phyloP scores from a whole-genome alignment of 2,329 filamentous ascomycete species.

The Colletotrichum coccodes region DNA sequence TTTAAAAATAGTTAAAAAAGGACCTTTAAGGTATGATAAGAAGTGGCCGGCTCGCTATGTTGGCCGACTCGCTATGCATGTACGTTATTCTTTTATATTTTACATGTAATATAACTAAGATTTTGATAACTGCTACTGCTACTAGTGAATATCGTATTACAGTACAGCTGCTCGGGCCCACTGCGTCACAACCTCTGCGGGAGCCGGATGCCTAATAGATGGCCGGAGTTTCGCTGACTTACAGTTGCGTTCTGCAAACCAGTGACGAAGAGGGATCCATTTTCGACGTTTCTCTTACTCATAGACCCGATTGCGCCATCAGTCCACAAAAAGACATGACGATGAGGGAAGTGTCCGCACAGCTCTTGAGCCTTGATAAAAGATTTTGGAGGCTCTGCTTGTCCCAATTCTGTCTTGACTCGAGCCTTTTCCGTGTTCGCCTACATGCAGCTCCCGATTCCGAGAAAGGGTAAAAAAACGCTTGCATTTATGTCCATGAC shows the following conservation, averaged over 20 bases:
- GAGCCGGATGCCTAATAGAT: too few species aligned
- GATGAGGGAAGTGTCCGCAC: conserved; percentile 16
- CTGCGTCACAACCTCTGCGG: too few species aligned
- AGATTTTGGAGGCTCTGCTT: background rate
- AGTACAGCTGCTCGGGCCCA: too few species aligned
- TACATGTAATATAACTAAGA: too few species aligned
- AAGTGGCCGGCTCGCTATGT: background rate
- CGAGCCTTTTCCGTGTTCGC: background rate
- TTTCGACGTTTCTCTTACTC: conserved; percentile 13
- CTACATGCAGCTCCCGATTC: background rate
- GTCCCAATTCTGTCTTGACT: background rate
- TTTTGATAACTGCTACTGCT: too few species aligned
- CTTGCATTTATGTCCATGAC: background rate
- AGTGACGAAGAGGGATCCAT: background rate
- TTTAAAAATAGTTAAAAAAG: background rate
- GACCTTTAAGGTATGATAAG: background rate
- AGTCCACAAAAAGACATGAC: conserved; percentile 41
- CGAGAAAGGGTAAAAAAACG: background rate
- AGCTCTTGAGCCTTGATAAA: background rate
- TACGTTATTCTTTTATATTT: too few species aligned
- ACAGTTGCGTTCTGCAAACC: background rate
- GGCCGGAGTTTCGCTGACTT: background rate
- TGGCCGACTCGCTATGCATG: background rate
- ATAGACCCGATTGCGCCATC: conserved; percentile 40
- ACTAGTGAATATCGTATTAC: too few species aligned